Evolutionary conservation across 768 basidiomycete genomes (phyloP).

Genomic region (Exsudoporus frostii): DNA sequence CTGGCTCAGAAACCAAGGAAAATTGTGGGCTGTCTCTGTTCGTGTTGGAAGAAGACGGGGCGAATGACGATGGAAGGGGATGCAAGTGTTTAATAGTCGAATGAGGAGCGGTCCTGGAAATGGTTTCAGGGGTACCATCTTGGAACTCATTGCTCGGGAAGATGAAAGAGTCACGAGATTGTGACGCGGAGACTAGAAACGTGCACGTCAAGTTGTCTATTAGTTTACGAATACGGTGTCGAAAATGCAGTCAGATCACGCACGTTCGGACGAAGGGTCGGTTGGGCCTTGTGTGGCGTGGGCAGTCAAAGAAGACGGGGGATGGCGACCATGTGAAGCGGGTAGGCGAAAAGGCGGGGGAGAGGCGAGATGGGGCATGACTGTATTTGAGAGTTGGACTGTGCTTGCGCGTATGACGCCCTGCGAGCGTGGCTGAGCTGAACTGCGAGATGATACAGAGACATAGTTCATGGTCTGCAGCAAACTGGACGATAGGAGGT

Average conservation of each 20-base stretch:
- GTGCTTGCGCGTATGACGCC: conserved; percentile 65
- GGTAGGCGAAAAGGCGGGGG: conserved; percentile 1
- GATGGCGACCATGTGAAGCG: not conserved
- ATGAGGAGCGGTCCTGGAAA: conserved; percentile 7
- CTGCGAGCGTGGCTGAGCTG: conserved; percentile 47
- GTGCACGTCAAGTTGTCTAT: conserved; percentile 13
- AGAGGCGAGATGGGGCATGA: conserved; percentile 26
- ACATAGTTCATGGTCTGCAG: conserved; percentile 53
- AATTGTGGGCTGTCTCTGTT: conserved; percentile 23
- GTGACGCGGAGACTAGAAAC: conserved; percentile 23
- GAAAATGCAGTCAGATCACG: conserved; percentile 10
- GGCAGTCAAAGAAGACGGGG: conserved; percentile 1
- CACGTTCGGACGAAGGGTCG: conserved; percentile 25
- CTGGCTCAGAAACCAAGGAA: conserved; percentile 22
- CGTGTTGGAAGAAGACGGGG: conserved; percentile 18
- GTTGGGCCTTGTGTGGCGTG: conserved; percentile 18
- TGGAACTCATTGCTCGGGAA: conserved; percentile 32
- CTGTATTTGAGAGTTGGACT: conserved; percentile 56
- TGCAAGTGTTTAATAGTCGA: conserved; percentile 17
- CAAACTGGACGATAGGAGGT: conserved; percentile 38
- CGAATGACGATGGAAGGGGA: conserved; percentile 24
- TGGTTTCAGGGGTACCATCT: conserved; percentile 27
- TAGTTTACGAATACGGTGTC: conserved; percentile 10
- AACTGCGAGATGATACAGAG: conserved; percentile 22
- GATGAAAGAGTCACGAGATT: conserved; percentile 37